These are phyloP conservation scores for Saccharomycopsis crataegensis DNA, from an alignment of 1,139 yeast species.

Conservation along the genomic window DNA sequence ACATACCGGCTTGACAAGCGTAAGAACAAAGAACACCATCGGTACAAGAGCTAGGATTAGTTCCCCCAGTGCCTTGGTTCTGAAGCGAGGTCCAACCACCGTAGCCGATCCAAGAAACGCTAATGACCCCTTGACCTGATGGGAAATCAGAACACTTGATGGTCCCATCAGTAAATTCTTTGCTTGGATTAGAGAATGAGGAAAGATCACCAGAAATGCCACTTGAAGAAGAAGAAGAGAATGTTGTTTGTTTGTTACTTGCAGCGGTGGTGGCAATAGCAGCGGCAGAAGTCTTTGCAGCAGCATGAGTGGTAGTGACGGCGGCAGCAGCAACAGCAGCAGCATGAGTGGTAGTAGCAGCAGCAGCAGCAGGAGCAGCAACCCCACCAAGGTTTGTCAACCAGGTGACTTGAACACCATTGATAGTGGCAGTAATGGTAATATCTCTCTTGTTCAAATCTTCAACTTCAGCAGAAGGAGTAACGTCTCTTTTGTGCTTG, in stretches of 20 bases:
- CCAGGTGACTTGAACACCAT: conserved; percentile 10
- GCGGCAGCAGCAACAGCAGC: conserved; percentile 1
- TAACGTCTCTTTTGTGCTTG: not conserved
- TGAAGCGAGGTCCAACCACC: conserved; percentile 76
- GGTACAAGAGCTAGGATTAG: conserved; percentile 58
- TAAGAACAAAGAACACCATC: conserved; percentile 78
- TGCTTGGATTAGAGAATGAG: conserved; percentile 44
- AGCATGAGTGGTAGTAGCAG: not conserved
- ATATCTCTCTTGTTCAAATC: not conserved
- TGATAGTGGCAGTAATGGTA: conserved; percentile 8
- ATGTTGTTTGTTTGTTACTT: conserved; percentile 8
- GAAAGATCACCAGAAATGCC: conserved; percentile 45
- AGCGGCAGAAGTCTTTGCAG: not conserved
- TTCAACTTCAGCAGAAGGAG: not conserved
- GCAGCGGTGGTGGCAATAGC: conserved; percentile 3
- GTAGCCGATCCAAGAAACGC: conserved; percentile 48
- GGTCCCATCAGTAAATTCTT: conserved; percentile 55
- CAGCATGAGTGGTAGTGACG: not conserved
- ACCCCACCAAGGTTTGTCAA: not conserved
- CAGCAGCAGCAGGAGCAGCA: conserved; percentile 2
- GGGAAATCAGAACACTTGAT: conserved; percentile 55
- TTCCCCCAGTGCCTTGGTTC: conserved; percentile 52
- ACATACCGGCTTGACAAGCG: conserved; percentile 87
- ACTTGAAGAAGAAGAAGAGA: conserved; percentile 26
- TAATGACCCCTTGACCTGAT: conserved; percentile 59